Percentiles rank a stretch among this genome's conserved stretches.
Conservation (phyloP, 2,329 filamentous ascomycete genomes). For the Fusarium brachygibbosum region DNA sequence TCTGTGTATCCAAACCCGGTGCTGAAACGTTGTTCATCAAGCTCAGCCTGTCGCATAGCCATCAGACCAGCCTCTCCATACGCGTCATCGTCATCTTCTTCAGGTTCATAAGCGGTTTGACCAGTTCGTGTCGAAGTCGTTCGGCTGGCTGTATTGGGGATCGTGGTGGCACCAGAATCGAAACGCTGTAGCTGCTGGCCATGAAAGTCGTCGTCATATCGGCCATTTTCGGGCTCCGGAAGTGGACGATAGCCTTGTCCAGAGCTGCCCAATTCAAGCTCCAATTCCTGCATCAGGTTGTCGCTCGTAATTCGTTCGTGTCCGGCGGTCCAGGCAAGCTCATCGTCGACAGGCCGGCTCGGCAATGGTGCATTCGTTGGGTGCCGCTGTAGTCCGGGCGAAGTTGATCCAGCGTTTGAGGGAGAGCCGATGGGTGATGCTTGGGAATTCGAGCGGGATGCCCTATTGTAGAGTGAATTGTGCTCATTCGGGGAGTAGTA, state of each 20-base stretch:
- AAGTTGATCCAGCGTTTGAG: constrained; percentile 54
- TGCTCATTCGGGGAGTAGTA: constrained; percentile 64
- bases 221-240: constrained; percentile 60
- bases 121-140: constrained; percentile 40
- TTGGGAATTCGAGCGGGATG: constrained; percentile 64
- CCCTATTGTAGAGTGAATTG: constrained; percentile 60
- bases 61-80: constrained; percentile 87
- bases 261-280: constrained; percentile 63
- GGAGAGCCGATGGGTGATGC: constrained; percentile 63
- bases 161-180: constrained; percentile 65
- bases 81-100: constrained; percentile 79
- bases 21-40: constrained; percentile 73
- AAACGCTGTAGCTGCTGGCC: constrained; percentile 62
- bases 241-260: constrained; percentile 55
- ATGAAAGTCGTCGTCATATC: constrained; percentile 60
- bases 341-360: constrained; percentile 64
- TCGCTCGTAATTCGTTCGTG: constrained; percentile 63
- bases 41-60: constrained; percentile 86
- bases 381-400: constrained; percentile 66
- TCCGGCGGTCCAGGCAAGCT: constrained; percentile 59
- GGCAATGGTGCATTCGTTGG: constrained; percentile 72
- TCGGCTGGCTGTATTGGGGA: constrained; percentile 46
- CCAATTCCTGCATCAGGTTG: constrained; percentile 70
- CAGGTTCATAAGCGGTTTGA: constrained; percentile 46
- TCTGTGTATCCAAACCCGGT: constrained; percentile 52